phyloP scores from a whole-genome alignment of 495 filamentous ascomycete species.

The Penicillium paradoxum region DNA sequence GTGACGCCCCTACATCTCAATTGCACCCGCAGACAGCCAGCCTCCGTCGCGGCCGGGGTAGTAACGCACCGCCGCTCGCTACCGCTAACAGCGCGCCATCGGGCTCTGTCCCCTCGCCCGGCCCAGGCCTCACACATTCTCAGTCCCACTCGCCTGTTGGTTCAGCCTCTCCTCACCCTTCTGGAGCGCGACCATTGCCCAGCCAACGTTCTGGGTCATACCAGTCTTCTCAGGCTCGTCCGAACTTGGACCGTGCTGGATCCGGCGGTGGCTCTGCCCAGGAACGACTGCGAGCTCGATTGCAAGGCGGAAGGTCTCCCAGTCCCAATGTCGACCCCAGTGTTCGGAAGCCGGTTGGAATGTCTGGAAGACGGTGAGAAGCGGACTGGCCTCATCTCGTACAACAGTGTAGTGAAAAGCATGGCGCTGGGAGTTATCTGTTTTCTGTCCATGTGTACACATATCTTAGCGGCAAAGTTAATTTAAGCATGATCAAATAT shows the following conservation, averaged over 20 bases:
- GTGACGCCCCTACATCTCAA: slow-evolving; percentile 48
- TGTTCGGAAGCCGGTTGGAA: slow-evolving; percentile 35
- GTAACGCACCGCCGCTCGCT: slow-evolving; percentile 19
- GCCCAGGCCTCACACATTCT: slow-evolving; percentile 10
- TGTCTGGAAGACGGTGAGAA: slow-evolving; percentile 15
- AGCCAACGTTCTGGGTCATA: slow-evolving; percentile 71
- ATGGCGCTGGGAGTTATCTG: slow-evolving; percentile 22
- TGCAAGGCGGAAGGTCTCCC: slow-evolving; percentile 52
- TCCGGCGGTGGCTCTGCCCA: slow-evolving; percentile 47
- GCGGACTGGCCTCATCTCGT: slow-evolving; percentile 7
- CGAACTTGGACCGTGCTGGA: slow-evolving; percentile 43
- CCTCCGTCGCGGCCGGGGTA: slow-evolving; percentile 46
- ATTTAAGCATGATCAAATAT: not conserved
- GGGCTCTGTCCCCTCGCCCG: slow-evolving; percentile 14
- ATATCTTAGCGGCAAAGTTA: not conserved
- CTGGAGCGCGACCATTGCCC: slow-evolving; percentile 54
- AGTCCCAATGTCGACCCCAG: slow-evolving; percentile 36
- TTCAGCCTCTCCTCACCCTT: slow-evolving; percentile 29
- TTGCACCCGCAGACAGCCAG: slow-evolving; percentile 49
- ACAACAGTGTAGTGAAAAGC: slow-evolving; percentile 13
- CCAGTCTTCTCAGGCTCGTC: slow-evolving; percentile 43
- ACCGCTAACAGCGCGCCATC: slow-evolving; percentile 19
- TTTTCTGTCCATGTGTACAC: not conserved
- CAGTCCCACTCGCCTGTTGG: slow-evolving; percentile 17
- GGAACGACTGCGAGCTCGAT: slow-evolving; percentile 61